Evolutionary conservation across 2,329 filamentous ascomycete genomes (phyloP).

Genomic region (Calonectria fujianensis): DNA sequence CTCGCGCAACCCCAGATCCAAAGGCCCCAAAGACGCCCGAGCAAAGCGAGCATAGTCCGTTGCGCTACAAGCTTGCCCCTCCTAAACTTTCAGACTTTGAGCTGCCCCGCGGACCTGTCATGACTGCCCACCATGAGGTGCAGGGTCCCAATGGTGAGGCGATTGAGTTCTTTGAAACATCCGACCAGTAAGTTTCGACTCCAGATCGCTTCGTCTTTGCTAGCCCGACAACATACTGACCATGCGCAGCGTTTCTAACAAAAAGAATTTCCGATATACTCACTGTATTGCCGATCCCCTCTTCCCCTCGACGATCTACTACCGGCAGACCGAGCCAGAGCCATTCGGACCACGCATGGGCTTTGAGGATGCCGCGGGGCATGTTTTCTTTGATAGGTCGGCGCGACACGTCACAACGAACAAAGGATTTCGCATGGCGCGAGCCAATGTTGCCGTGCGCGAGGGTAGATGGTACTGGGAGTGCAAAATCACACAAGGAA

Average conservation of each 20-base stretch:
- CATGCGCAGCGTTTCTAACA: slow-evolving; percentile 73
- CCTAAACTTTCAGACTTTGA: slow-evolving; percentile 79
- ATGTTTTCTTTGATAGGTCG: slow-evolving; percentile 86
- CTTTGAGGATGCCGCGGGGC: slow-evolving; percentile 92
- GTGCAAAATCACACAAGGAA: slow-evolving; percentile 89
- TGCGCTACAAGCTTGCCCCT: slow-evolving; percentile 79
- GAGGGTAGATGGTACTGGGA: slow-evolving; percentile 97
- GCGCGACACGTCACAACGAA: slow-evolving; percentile 89
- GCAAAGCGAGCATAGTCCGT: slow-evolving; percentile 69
- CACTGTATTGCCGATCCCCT: slow-evolving; percentile 92
- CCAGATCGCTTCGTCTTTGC: not conserved
- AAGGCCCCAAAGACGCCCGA: slow-evolving; percentile 63
- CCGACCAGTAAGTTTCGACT: slow-evolving; percentile 74
- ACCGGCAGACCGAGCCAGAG: slow-evolving; percentile 89
- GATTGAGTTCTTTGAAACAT: slow-evolving; percentile 77
- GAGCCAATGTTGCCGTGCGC: slow-evolving; percentile 91
- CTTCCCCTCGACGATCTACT: slow-evolving; percentile 91
- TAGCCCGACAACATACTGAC: slow-evolving; percentile 28
- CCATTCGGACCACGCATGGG: slow-evolving; percentile 91
- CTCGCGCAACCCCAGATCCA: slow-evolving; percentile 75
- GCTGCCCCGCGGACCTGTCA: slow-evolving; percentile 73
- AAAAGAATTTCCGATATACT: slow-evolving; percentile 88
- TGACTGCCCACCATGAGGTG: slow-evolving; percentile 74
- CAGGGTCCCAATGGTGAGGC: slow-evolving; percentile 68
- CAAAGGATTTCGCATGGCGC: slow-evolving; percentile 93